Evolutionary conservation across 805 yeast species (phyloP).

Genomic region (Isabelozyma gotoi): DNA sequence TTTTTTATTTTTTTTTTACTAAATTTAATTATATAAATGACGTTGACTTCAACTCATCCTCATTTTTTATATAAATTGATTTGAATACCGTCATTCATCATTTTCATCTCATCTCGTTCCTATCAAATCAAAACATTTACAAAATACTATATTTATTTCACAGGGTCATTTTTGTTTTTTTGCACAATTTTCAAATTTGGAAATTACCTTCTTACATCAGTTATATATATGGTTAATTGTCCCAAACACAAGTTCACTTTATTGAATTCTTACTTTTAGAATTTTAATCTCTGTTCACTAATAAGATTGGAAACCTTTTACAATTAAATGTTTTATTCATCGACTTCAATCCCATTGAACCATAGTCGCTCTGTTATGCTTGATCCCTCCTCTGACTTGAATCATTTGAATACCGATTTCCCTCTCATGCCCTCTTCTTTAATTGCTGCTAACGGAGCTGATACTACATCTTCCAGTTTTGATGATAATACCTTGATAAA

Average conservation of each 20-base stretch:
- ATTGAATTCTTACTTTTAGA: too few relatives aligned
- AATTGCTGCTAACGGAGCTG: neutral
- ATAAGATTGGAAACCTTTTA: too few relatives aligned
- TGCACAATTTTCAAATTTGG: too few relatives aligned
- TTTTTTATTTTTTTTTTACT: conserved; percentile 1
- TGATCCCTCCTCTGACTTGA: conserved; percentile 13
- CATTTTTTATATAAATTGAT: neutral
- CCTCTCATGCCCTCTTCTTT: conserved; percentile 4
- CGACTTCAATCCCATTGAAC: conserved; percentile 5
- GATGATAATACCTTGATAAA: conserved; percentile 4
- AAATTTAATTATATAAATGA: conserved; percentile 6
- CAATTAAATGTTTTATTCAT: conserved; percentile 10
- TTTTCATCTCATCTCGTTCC: neutral
- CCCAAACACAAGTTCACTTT: neutral
- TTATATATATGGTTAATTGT: neutral
- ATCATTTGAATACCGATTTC: conserved; percentile 10
- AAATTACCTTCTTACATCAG: too few relatives aligned
- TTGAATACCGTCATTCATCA: neutral
- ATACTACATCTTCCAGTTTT: conserved; percentile 2
- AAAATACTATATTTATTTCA: neutral
- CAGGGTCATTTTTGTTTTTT: neutral
- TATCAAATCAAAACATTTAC: neutral
- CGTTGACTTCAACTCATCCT: conserved; percentile 4
- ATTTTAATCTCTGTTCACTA: too few relatives aligned
- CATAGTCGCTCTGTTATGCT: conserved; percentile 15